Base-by-base conservation (phyloP, 805 yeast species). In the Yamadazyma takamatsuzukensis region DNA sequence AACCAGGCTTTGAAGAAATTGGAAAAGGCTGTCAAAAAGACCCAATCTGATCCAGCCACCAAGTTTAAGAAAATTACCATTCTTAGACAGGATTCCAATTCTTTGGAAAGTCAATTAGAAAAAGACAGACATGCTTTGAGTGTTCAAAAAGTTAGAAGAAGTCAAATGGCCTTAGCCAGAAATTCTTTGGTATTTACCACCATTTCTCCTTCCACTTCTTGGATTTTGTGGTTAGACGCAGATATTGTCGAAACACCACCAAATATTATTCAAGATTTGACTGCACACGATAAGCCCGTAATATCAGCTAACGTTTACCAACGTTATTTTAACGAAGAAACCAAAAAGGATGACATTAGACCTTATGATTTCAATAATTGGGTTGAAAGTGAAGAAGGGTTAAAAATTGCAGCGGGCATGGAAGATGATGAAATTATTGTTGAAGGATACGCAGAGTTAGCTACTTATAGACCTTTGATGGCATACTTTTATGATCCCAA, bases 361-460 rank as follows among this genome's bases (percentile, higher is more conserved):
- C 93, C 97, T 5, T 93, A 93, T 55, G 98, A 93, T 59, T 90
- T 72, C 70, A 93, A 93, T 65, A 90, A 93, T 59, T 93, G 99
- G 99, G 82, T 80, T 21, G 93, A 84, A 54, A 74, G 74, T 8
- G 90, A 85, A 28, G 83, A 76, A 44, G 97, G 96, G 3, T 64
- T 79, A 48, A 70, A 78, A 49, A 58, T 93, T 37, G 97, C 96
- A 2, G 55, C 72, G 5, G 56, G 65, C 2, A 68, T 93, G 81
- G 58, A 70, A 12, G 94, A 86, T 2, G 97, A 93, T 53, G 96
- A 93, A 44, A 88, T 93, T 49, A 72, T 93, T 36, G 88, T 93
- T 9, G 99, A 93, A 64, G 98, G 97, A 3, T 93, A 93, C 61
- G 66, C 80, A 2, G 97, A 93, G 53, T 68, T 90, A 60, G 95